These are phyloP conservation scores for Aspergillus sp. DNA, from an alignment of 2,329 filamentous ascomycete species.

Conservation along the genomic window DNA sequence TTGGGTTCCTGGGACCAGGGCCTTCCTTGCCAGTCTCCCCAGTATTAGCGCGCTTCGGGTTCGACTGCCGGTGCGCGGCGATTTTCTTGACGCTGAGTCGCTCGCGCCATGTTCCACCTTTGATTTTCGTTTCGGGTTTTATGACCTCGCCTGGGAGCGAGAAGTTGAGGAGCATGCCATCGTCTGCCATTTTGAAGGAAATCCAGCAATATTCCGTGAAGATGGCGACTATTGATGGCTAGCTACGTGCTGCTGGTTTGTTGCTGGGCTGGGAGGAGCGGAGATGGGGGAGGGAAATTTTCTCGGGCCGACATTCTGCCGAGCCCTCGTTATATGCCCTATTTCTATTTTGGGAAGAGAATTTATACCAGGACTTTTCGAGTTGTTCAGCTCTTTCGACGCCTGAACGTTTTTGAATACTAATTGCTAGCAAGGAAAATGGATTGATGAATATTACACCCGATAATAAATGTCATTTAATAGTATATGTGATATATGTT, in stretches of 20 bases:
- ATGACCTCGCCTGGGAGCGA: constrained; percentile 69
- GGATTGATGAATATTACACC: no score
- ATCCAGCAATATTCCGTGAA: not conserved
- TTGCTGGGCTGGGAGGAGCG: not conserved
- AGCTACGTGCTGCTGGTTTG: not conserved
- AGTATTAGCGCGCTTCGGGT: constrained; percentile 11
- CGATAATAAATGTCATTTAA: not conserved
- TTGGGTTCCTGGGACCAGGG: constrained; percentile 31
- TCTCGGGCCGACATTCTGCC: constrained; percentile 30
- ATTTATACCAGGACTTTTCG: not conserved
- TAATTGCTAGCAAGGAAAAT: not conserved
- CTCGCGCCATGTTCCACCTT: constrained; percentile 92
- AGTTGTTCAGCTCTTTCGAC: no score
- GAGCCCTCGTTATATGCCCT: constrained; percentile 33
- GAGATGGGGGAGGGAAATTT: constrained; percentile 29
- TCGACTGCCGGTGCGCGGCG: constrained; percentile 55
- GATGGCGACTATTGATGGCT: not conserved
- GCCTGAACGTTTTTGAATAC: not conserved
- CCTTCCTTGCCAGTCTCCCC: constrained; percentile 13
- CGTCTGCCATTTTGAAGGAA: constrained; percentile 71
- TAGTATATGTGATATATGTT: not conserved
- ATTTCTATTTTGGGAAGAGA: constrained; percentile 24
- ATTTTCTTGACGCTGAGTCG: constrained; percentile 76
- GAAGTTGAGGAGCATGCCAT: constrained; percentile 94
- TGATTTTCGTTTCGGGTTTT: constrained; percentile 64